Evolutionary conservation across 2,329 filamentous ascomycete genomes (phyloP).

Genomic region (Paecilomyces sp.): DNA sequence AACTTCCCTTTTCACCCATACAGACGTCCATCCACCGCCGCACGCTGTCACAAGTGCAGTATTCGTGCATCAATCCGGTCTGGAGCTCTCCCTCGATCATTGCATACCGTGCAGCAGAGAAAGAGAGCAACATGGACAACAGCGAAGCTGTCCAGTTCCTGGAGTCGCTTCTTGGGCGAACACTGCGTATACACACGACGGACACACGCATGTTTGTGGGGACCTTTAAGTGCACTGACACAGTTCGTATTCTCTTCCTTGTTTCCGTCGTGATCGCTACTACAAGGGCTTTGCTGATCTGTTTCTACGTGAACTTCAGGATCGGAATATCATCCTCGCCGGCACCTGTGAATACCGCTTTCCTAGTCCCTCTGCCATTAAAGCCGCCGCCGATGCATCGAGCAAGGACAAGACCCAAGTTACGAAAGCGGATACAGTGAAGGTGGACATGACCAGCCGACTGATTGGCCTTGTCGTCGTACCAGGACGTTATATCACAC

Average conservation of each 20-base stretch:
- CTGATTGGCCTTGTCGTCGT: conserved; percentile 87
- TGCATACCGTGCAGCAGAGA: background rate
- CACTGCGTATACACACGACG: conserved; percentile 68
- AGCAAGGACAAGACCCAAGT: conserved; percentile 12
- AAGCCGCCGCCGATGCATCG: conserved; percentile 31
- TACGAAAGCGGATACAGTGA: conserved; percentile 36
- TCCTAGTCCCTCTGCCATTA: conserved; percentile 50
- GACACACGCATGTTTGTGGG: conserved; percentile 87
- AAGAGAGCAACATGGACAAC: conserved; percentile 26
- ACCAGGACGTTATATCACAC: conserved; percentile 75
- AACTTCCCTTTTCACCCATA: background rate
- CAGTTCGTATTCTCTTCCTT: conserved; percentile 47
- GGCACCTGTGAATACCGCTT: conserved; percentile 84
- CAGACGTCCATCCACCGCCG: background rate
- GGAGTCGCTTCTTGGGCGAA: conserved; percentile 65
- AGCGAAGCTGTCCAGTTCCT: conserved; percentile 31
- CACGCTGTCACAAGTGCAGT: background rate
- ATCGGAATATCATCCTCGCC: conserved; percentile 79
- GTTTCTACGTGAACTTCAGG: conserved; percentile 44
- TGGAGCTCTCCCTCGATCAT: no score
- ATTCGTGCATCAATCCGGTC: no score
- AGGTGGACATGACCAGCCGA: conserved; percentile 70
- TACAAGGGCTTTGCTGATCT: background rate
- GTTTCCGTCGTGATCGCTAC: background rate
- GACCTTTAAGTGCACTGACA: conserved; percentile 89